Evolutionary conservation across 2,329 filamentous ascomycete species (phyloP).

Genomic region (Pestalotiopsis sp.): DNA sequence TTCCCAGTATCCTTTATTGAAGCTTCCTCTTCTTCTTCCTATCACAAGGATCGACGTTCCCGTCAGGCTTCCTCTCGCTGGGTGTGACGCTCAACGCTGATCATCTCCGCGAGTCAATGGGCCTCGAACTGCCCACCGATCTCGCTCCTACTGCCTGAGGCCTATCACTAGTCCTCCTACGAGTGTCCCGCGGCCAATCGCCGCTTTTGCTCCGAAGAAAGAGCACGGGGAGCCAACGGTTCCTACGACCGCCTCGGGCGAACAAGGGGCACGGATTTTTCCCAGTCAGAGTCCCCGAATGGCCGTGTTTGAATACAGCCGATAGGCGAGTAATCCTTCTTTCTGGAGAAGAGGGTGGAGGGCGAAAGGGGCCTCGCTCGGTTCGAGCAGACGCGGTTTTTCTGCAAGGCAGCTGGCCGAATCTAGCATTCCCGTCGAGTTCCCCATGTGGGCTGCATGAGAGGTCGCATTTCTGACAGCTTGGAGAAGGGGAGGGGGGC

Average conservation of each 20-base stretch:
- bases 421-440: constrained; percentile 7
- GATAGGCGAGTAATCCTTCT: neutral
- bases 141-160: neutral
- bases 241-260: neutral
- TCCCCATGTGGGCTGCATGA: neutral
- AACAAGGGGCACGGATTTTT: neutral
- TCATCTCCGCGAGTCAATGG: neutral
- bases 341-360: neutral
- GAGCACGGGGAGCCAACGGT: neutral
- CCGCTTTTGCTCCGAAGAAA: neutral
- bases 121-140: neutral
- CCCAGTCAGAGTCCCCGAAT: neutral
- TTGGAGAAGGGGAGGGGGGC: neutral
- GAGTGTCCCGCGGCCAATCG: neutral
- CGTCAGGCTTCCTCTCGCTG: too few relatives aligned
- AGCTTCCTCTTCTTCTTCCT: too few relatives aligned
- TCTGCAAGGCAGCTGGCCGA: neutral
- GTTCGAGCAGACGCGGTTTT: neutral
- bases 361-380: neutral
- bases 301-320: too few relatives aligned
- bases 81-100: too few relatives aligned
- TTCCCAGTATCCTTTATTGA: too few relatives aligned
- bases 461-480: neutral
- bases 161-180: neutral
- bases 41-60: too few relatives aligned